Evolutionary conservation across 2,329 filamentous ascomycete species (phyloP).

Genomic region (Metarhizium anisopliae): DNA sequence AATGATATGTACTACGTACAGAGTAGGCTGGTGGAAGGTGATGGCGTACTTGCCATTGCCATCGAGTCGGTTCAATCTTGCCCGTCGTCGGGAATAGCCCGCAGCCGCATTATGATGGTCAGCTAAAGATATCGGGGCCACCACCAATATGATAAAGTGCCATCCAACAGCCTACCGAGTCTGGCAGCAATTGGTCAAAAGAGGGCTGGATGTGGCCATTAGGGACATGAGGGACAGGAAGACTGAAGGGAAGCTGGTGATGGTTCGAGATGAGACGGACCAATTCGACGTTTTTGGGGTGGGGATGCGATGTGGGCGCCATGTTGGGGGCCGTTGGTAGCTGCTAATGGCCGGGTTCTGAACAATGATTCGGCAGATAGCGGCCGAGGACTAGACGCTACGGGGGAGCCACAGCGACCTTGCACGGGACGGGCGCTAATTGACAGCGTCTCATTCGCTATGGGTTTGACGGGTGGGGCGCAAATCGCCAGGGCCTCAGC

Average conservation of each 20-base stretch:
- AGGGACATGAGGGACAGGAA: neutral
- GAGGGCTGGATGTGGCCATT: neutral
- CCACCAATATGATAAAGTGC: too few relatives aligned
- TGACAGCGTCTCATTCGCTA: conserved; percentile 11
- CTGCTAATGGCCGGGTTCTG: conserved; percentile 4
- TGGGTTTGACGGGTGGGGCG: neutral
- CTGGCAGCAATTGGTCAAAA: neutral
- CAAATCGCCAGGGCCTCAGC: neutral
- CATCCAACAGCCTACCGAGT: neutral
- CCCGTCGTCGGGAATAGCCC: too few relatives aligned
- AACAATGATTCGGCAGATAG: conserved; percentile 9
- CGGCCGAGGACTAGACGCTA: conserved; percentile 1
- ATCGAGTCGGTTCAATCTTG: too few relatives aligned
- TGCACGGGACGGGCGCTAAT: conserved; percentile 11
- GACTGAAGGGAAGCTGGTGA: neutral
- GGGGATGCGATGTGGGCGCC: neutral
- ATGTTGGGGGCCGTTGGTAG: conserved; percentile 1
- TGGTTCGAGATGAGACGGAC: neutral
- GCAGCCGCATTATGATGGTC: too few relatives aligned
- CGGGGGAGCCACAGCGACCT: neutral
- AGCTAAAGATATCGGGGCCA: too few relatives aligned
- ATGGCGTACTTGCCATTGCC: too few relatives aligned
- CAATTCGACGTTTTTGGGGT: neutral
- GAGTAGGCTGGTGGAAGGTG: too few relatives aligned
- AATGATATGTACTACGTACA: too few relatives aligned